Base-by-base conservation (phyloP, 257 asterid species). In the Linderniella brevidens region DNA sequence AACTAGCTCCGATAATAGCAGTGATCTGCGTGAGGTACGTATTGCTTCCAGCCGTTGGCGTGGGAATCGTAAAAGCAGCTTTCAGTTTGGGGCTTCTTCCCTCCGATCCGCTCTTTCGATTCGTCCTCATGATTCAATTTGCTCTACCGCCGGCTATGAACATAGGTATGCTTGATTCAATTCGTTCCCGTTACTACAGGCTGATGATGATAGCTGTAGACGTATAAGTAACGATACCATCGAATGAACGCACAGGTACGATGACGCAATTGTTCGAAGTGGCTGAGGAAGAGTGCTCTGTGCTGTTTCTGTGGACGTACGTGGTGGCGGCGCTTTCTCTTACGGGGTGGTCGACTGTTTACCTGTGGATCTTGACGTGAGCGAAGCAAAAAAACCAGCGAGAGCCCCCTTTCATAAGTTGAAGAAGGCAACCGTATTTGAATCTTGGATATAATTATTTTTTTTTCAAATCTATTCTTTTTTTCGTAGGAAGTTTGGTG, bases 111-210 rank as follows among this genome's bases (percentile, higher is more conserved):
- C 77, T 90, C 13, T 90, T 58, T 69, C 93, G 68, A 19, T 90
- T 85, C 44, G 82, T 85, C 58, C 78, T 90, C 46, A 60, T 90
- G 84, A 55, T 79, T 49, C 99, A 90, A 63, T 90, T 67, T 64
- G 54, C 86, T 38, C 57, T 85, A 19, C 99, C 99, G 49, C 99
- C 99, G 1, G 96, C 94, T 49, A 90, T 81, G 92, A 82, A 62
- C 59, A 73, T 90, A 0, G 82, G 98, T 79, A 74, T 3, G 50
- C 36, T 8, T 36, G 7, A 17, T 6, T 44, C 13, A 39, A 2
- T 1, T 39, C 13, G 43, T 39, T 9, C 9, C 9, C 43, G 43
- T 39, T 39, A 2, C 43, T 37, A 37, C 40, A 7, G 5, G 11
- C 46, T 17, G 13, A 13, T 17, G 15, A 17, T 44, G 3, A 44